phyloP scores from a whole-genome alignment of 805 yeast genomes.

The Ogataea henricii region DNA sequence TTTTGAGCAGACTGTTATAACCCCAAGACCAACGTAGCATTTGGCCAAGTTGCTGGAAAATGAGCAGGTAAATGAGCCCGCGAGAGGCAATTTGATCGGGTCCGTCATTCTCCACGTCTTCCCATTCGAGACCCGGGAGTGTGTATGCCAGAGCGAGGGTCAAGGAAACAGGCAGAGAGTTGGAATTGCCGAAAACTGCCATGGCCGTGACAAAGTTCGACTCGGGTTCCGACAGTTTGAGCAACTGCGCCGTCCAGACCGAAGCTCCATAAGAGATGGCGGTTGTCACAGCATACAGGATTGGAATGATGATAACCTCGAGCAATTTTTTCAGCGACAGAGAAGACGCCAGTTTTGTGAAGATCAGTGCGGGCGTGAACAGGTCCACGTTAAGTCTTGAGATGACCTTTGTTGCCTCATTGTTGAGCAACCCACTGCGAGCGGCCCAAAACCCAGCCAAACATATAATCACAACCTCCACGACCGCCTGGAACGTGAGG shows the following conservation, averaged over 20 bases:
- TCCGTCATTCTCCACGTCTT: conserved; percentile 63
- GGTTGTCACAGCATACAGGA: conserved; percentile 82
- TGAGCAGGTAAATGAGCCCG: conserved; percentile 71
- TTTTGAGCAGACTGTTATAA: conserved; percentile 65
- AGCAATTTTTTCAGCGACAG: conserved; percentile 73
- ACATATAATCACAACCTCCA: conserved; percentile 86
- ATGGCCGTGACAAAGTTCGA: conserved; percentile 92
- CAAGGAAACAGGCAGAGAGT: conserved; percentile 90
- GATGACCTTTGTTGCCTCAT: conserved; percentile 74
- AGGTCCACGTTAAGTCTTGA: conserved; percentile 82
- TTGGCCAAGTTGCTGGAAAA: conserved; percentile 83
- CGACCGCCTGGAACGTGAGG: conserved; percentile 86
- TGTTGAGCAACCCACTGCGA: conserved; percentile 63
- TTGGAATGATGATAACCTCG: conserved; percentile 82
- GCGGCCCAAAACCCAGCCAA: conserved; percentile 87
- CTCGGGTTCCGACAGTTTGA: conserved; percentile 71
- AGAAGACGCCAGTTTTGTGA: conserved; percentile 70
- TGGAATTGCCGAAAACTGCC: conserved; percentile 96
- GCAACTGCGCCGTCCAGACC: conserved; percentile 48
- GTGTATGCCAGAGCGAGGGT: conserved; percentile 78
- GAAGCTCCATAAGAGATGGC: conserved; percentile 71
- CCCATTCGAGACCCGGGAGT: conserved; percentile 76
- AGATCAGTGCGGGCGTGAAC: conserved; percentile 94
- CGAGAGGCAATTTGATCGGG: conserved; percentile 74
- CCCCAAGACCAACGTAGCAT: conserved; percentile 89